phyloP scores from a whole-genome alignment of 257 asterid genomes.

The Solanum arcanum region DNA sequence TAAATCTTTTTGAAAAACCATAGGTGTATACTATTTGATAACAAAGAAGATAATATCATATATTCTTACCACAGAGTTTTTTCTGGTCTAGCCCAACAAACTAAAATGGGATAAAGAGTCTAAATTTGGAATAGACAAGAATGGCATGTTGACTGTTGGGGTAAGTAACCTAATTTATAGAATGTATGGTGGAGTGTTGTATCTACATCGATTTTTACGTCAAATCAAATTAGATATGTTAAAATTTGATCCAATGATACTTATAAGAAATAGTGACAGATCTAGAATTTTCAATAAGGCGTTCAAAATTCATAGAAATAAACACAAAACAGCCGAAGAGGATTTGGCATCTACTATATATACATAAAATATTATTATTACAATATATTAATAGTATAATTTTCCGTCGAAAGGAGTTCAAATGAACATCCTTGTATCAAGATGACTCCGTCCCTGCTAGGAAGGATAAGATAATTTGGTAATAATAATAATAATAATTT shows the following conservation, averaged over 20 bases:
- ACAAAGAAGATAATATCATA: background rate
- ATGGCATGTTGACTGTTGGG: background rate
- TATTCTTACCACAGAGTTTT: background rate
- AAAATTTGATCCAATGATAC: no score
- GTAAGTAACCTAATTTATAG: background rate
- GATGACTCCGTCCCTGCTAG: no score
- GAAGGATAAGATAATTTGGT: no score
- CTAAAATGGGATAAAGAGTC: background rate
- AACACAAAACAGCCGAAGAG: accelerated
- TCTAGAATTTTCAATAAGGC: no score
- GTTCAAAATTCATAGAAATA: no score
- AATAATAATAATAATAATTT: no score
- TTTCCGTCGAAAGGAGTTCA: accelerated
- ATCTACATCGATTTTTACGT: background rate
- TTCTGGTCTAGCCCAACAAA: background rate
- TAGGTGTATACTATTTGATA: background rate
- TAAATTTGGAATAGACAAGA: background rate
- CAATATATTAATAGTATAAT: no score
- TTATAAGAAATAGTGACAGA: accelerated
- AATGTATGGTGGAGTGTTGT: background rate
- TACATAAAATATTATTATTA: no score
- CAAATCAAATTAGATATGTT: background rate
- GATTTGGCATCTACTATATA: no score
- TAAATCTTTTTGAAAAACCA: no score
- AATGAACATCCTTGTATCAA: no score